Conservation (phyloP, 2,329 filamentous ascomycete genomes). For the Diplodia scrobiculata region DNA sequence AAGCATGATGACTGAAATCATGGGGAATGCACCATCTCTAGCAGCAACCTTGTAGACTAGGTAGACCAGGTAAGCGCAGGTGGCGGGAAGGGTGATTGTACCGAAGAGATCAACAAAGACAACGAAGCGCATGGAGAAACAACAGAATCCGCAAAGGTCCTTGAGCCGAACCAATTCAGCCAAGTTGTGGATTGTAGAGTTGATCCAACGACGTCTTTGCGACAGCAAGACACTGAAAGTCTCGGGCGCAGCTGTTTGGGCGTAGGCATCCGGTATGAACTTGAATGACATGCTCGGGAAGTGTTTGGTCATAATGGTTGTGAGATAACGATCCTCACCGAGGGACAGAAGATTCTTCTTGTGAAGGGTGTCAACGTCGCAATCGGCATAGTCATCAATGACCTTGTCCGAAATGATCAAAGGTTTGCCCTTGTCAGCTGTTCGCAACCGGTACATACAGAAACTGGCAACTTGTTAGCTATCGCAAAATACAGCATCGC, state of each 20-base stretch:
- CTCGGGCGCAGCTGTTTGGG: conserved; percentile 89
- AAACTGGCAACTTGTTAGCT: conserved; percentile 64
- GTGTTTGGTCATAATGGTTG: conserved; percentile 96
- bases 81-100: conserved; percentile 88
- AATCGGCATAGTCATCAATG: conserved; percentile 85
- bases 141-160: conserved; percentile 98
- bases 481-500: neutral
- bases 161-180: conserved; percentile 86
- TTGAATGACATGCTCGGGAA: conserved; percentile 96
- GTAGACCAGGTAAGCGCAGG: conserved; percentile 82
- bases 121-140: conserved; percentile 96
- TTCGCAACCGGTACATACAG: conserved; percentile 96
- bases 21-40: conserved; percentile 71
- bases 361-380: conserved; percentile 89
- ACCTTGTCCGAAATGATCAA: conserved; percentile 89
- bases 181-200: conserved; percentile 96
- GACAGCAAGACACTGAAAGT: conserved; percentile 92
- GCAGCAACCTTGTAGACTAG: conserved; percentile 78
- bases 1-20: conserved; percentile 86
- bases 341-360: conserved; percentile 91
- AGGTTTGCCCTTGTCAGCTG: conserved; percentile 89
- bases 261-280: conserved; percentile 90
- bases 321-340: conserved; percentile 95
- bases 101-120: conserved; percentile 93
- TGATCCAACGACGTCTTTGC: conserved; percentile 99